These are phyloP conservation scores for Hanseniaspora pseudoguilliermondii DNA, from an alignment of 805 yeast species.

Conservation along the genomic window DNA sequence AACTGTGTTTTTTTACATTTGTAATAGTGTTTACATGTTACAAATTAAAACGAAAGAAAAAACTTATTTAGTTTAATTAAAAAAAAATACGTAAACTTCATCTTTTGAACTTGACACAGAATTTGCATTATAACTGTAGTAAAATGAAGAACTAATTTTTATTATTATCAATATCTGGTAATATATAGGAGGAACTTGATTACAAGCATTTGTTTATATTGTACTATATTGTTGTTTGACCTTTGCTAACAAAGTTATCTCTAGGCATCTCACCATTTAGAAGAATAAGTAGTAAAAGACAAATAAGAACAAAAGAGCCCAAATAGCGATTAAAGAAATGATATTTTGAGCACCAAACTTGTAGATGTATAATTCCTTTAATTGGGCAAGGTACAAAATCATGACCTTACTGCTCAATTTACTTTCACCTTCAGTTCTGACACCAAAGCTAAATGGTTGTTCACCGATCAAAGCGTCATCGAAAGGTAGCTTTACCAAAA, in stretches of 20 bases:
- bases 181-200: too few species aligned
- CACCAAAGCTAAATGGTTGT: slow-evolving; percentile 40
- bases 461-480: slow-evolving; percentile 33
- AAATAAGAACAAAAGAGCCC: slow-evolving; percentile 25
- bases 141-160: too few species aligned
- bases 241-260: neutral
- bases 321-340: slow-evolving; percentile 24
- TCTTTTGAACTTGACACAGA: too few species aligned
- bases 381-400: slow-evolving; percentile 35
- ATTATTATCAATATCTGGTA: too few species aligned
- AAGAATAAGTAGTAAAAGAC: slow-evolving; percentile 21
- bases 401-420: slow-evolving; percentile 38
- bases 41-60: too few species aligned
- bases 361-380: slow-evolving; percentile 35
- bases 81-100: too few species aligned
- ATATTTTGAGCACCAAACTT: slow-evolving; percentile 33
- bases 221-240: neutral
- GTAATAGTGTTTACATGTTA: too few species aligned
- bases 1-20: too few species aligned
- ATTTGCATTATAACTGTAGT: too few species aligned
- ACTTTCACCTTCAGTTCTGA: slow-evolving; percentile 43
- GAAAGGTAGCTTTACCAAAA: slow-evolving; percentile 35
- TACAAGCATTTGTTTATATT: too few species aligned
- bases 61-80: too few species aligned
- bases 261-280: neutral